Conservation (phyloP, 306 rosid genomes). For the Medicago ruthenica region DNA sequence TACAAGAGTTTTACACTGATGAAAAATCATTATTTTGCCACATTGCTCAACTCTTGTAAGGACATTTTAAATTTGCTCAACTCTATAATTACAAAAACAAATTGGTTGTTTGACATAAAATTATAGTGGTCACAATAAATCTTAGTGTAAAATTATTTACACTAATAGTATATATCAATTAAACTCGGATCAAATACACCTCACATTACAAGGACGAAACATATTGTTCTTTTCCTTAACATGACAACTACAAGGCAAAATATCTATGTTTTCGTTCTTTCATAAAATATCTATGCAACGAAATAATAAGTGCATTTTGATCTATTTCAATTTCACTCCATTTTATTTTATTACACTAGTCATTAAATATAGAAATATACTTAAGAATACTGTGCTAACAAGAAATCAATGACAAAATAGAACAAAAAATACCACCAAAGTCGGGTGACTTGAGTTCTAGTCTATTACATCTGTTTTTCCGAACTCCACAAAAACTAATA, state of each 20-base stretch:
- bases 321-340: not conserved
- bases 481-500: constrained; percentile 40
- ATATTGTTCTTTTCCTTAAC: not conserved
- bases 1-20: too few relatives aligned
- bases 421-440: constrained; percentile 25
- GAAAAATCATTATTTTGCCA: too few relatives aligned
- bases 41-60: too few relatives aligned
- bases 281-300: not conserved
- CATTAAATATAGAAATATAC: not conserved
- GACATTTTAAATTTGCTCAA: too few relatives aligned
- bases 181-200: not conserved
- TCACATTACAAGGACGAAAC: not conserved
- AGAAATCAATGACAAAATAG: not conserved
- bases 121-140: too few relatives aligned
- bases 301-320: not conserved
- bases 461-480: constrained; percentile 33
- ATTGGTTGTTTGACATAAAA: too few relatives aligned
- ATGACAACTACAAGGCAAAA: not conserved
- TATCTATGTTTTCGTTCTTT: not conserved
- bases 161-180: too few relatives aligned
- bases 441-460: constrained; percentile 6
- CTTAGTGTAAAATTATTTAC: too few relatives aligned
- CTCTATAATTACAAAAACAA: too few relatives aligned
- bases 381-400: not conserved
- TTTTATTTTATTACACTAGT: too few relatives aligned